Evolutionary conservation across 768 basidiomycete species (phyloP), one percentile per base, ranked within the genome.

Genomic region (Boletus subcaerulescens): DNA sequence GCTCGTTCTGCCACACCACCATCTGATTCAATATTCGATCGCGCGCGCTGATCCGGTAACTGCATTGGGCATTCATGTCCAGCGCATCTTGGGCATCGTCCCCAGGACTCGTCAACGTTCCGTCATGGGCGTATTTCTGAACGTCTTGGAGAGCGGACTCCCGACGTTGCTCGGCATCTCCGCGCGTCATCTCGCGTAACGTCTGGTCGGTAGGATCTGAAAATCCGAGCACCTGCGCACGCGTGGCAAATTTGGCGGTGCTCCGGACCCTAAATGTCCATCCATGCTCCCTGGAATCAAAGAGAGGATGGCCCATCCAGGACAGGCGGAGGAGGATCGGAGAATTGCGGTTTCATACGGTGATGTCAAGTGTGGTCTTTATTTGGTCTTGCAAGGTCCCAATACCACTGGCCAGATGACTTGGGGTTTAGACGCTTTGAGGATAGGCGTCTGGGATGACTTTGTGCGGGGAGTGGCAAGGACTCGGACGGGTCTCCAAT

Each of bases 321-420:
- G 88, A 87, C 7, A 99, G 77, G 4, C 84, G 86, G 10, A 99
- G 78, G 3, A 98, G 83, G 12, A 97, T 75, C 0, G 95, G 93
- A 0, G 94, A 83, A 41, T 92, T 77, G 26, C 89, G 84, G 60
- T 84, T 93, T 51, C 91, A 85, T 26, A 88, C 83, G 7, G 93
- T 93, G 58, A 98, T 74, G 65, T 98, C 93, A 29, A 97, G 79
- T 3, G 85, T 81, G 64, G 53, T 76, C 84, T 66, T 85, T 86
- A 72, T 81, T 87, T 4, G 87, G 91, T 62, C 78, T 85, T 3
- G 87, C 76, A 4, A 92, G 81, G 24, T 98, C 94, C 90, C 88
- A 93, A 66, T 91, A 99, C 97, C 97, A 98, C 67, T 91, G 95
- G 96, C 93, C 95, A 98, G n/a, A 76, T 51, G 0, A 85, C 78